A percentile compares a stretch with the other conserved stretches of the same genome.
Conservation (phyloP, 2,329 filamentous ascomycete species). For the Phyllosticta paracitricarpa region DNA sequence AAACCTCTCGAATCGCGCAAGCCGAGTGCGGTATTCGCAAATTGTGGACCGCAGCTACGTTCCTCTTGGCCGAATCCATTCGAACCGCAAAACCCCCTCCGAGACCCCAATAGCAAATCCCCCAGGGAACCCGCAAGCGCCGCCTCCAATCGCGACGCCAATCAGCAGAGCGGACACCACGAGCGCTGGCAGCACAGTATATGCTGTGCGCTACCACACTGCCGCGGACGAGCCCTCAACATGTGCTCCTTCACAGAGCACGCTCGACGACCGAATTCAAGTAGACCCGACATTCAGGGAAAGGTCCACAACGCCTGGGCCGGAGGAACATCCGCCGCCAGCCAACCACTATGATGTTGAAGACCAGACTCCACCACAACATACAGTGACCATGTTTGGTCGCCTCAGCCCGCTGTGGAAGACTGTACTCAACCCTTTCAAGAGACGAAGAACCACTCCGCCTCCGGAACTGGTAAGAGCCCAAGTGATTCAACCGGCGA, state of each 20-base stretch:
- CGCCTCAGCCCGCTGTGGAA: conserved; percentile 5
- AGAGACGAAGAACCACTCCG: conserved; percentile 46
- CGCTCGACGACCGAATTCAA: conserved; percentile 13
- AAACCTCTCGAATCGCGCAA: conserved; percentile 21
- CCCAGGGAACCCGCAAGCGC: conserved; percentile 27
- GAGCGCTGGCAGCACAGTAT: conserved; percentile 54
- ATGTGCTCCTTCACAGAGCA: conserved; percentile 27
- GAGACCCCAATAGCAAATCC: neutral
- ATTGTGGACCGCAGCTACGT: conserved; percentile 9
- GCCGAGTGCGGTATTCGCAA: conserved; percentile 15
- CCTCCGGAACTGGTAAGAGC: conserved; percentile 51
- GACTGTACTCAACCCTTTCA: conserved; percentile 41
- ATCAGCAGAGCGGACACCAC: conserved; percentile 51
- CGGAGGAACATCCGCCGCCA: conserved; percentile 2
- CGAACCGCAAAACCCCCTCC: neutral
- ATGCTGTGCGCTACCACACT: conserved; percentile 52
- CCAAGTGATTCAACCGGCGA: conserved; percentile 37
- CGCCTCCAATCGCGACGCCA: conserved; percentile 42
- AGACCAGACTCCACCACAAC: conserved; percentile 5
- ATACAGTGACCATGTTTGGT: conserved; percentile 8
- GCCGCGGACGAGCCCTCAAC: conserved; percentile 30
- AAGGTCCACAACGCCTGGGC: neutral
- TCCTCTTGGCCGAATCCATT: conserved; percentile 10
- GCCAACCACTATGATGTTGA: conserved; percentile 2
- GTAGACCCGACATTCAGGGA: neutral